Evolutionary conservation across 2,329 filamentous ascomycete species (phyloP).

Genomic region (Pyrenophora seminiperda): DNA sequence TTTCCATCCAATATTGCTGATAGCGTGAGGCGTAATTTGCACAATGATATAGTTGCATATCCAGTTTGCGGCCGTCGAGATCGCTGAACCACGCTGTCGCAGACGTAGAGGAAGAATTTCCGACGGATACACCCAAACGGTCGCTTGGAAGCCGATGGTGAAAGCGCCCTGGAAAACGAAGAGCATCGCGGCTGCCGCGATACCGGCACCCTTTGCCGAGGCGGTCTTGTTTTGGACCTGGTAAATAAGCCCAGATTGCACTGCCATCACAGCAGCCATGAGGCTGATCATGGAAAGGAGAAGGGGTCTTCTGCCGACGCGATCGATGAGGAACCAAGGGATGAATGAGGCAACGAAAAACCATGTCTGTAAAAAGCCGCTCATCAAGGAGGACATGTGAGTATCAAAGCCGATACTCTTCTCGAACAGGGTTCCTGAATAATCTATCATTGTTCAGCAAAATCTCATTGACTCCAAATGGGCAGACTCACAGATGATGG

Average conservation of each 20-base stretch:
- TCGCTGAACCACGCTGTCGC: constrained; percentile 56
- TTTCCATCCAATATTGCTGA: constrained; percentile 57
- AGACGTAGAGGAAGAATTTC: constrained; percentile 59
- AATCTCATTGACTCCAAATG: neutral
- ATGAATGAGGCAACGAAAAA: constrained; percentile 27
- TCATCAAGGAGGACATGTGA: constrained; percentile 24
- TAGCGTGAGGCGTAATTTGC: constrained; percentile 59
- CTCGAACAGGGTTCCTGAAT: constrained; percentile 23
- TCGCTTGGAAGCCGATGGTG: constrained; percentile 26
- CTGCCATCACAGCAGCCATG: constrained; percentile 26
- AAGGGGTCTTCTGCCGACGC: constrained; percentile 20
- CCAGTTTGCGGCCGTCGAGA: constrained; percentile 58
- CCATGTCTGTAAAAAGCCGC: constrained; percentile 25
- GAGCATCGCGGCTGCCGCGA: constrained; percentile 23
- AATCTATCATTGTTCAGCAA: constrained; percentile 13
- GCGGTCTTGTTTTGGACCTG: constrained; percentile 24
- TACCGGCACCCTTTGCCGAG: constrained; percentile 17
- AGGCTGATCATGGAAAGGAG: constrained; percentile 25
- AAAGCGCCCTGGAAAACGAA: constrained; percentile 27
- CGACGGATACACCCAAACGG: constrained; percentile 55
- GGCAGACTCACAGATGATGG: constrained; percentile 21
- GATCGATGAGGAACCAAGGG: constrained; percentile 24
- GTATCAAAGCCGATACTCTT: constrained; percentile 26
- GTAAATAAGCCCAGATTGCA: constrained; percentile 25
- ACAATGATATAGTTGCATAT: constrained; percentile 58